phyloP scores from a whole-genome alignment of 371 early-diverging fungal genomes.

The Mortierella sp. region DNA sequence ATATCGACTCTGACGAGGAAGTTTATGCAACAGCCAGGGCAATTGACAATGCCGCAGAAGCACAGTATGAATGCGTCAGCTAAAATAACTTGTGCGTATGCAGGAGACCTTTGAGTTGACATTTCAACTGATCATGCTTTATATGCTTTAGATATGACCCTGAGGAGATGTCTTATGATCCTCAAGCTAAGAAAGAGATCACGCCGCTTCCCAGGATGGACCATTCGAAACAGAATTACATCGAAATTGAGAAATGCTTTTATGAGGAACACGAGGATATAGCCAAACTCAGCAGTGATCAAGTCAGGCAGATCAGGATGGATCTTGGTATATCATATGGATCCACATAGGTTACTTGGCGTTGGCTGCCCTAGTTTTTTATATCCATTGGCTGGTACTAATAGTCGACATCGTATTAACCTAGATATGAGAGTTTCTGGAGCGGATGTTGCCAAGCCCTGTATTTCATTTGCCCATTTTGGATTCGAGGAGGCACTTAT shows the following conservation, averaged over 20 bases:
- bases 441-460: slow-evolving; percentile 76
- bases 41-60: slow-evolving; percentile 65
- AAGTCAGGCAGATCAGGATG: slow-evolving; percentile 68
- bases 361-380: neutral
- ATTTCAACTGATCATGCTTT: slow-evolving; percentile 3
- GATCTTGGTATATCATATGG: slow-evolving; percentile 59
- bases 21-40: slow-evolving; percentile 89
- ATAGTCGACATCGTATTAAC: neutral
- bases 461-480: slow-evolving; percentile 90
- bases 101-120: neutral
- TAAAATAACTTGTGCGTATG: neutral
- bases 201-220: slow-evolving; percentile 78
- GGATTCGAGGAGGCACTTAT: slow-evolving; percentile 84
- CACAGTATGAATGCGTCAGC: slow-evolving; percentile 25
- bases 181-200: slow-evolving; percentile 62
- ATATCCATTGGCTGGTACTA: neutral
- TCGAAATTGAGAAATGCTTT: slow-evolving; percentile 84
- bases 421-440: slow-evolving; percentile 76
- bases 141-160: slow-evolving; percentile 44
- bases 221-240: slow-evolving; percentile 80
- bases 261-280: slow-evolving; percentile 86
- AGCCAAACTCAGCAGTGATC: slow-evolving; percentile 66
- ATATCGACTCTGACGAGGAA: slow-evolving; percentile 87
- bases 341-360: neutral
- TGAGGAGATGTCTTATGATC: slow-evolving; percentile 49